Base-by-base conservation (phyloP, 441 rosid species). In the Pelargonium citronellum region DNA sequence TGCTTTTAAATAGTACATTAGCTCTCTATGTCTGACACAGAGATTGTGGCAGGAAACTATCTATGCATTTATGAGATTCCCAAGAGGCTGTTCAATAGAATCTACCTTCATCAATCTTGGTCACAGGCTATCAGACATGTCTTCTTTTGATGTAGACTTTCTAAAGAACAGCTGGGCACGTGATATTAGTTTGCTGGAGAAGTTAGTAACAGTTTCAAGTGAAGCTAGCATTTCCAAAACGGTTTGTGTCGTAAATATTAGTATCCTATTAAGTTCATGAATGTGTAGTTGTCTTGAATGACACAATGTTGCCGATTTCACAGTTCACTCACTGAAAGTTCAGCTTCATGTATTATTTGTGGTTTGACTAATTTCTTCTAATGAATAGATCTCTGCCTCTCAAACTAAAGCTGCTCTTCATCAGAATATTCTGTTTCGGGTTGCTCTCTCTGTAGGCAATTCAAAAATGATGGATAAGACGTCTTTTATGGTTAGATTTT, bases 61-160 rank as follows among this genome's bases (percentile, higher is more conserved):
- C 70, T 80, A 84, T 78, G 81, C 88, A 46, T 88, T 95, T 69
- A 87, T 91, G 97, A 87, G 87, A 72, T 90, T 89, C 79, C 99
- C 99, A 55, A 80, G 96, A 77, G 77, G 81, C 37, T 70, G 75
- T 71, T 69, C 69, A 6, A 55, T 68, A 53, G 73, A 79, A 53
- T 75, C 83, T 53, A 62, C 77, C 72, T 75, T 80, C 70, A 68
- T 79, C 46, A 70, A 68, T 73, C 67, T 67, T 13, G 62, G 4
- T 30, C 37, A 30, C 37, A 1, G 37, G 37, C 37, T 30, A 30
- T 30, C 37, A 30, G 37, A 30, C 37, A 1, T 30, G 37, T 30
- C 37, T 30, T 30, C 37, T 30, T 30, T 30, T 30, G 37, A 30
- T 30, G 37, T 3, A 71, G 27, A 72, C 76, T 64, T 70, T 67